Evolutionary conservation across 352 stramenopile species (phyloP).

Genomic region (Phytophthora pisi): DNA sequence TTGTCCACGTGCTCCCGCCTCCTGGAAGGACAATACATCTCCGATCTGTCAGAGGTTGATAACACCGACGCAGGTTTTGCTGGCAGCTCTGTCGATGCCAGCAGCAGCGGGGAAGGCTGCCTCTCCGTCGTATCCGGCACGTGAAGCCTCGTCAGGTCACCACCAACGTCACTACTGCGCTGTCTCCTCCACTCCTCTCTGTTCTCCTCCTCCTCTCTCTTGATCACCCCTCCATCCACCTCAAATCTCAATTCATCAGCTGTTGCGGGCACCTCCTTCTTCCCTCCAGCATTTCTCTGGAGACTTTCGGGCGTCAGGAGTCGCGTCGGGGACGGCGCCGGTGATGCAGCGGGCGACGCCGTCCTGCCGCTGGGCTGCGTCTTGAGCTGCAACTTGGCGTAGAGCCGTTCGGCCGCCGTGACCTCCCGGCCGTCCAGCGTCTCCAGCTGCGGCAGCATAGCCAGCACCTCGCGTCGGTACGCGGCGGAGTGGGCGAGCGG

Average conservation of each 20-base stretch:
- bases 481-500: conserved; percentile 42
- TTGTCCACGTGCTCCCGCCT: background rate
- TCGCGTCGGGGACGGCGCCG: conserved; percentile 5
- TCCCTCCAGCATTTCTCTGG: background rate
- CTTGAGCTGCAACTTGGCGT: conserved; percentile 56
- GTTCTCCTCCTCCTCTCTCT: conserved; percentile 1
- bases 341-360: background rate
- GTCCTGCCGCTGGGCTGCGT: conserved; percentile 13
- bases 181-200: background rate
- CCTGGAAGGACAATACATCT: background rate
- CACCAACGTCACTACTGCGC: background rate
- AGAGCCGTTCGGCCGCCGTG: conserved; percentile 56
- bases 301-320: conserved; percentile 33
- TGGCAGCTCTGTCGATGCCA: background rate
- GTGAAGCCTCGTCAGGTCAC: conserved; percentile 2
- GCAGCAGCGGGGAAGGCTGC: conserved; percentile 6
- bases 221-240: background rate
- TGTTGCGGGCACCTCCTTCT: background rate
- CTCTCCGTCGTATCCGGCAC: background rate
- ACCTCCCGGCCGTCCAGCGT: conserved; percentile 53
- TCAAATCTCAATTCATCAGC: background rate
- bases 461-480: conserved; percentile 61
- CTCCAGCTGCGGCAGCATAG: conserved; percentile 59
- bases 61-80: background rate
- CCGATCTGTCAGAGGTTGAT: background rate